Evolutionary conservation across 257 asterid species (phyloP), one percentile per base, ranked within the genome.

Genomic region (Striga asiatica): DNA sequence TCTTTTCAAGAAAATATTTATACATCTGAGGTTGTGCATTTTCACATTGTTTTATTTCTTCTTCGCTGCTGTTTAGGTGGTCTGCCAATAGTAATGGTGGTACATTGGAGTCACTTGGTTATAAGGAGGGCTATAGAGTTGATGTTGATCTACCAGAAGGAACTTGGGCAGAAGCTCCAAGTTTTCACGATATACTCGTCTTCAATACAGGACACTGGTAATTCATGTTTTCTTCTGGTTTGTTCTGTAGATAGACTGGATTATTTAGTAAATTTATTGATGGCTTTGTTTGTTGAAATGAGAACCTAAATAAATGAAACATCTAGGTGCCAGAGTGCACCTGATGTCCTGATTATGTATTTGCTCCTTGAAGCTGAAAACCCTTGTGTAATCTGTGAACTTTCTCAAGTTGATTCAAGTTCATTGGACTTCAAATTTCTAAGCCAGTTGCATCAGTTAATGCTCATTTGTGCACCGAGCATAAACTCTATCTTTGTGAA

Each of bases 131-230:
- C 13, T 92, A 88, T 65, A 74, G 89, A 73, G 58, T 91, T 67
- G 97, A 87, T 66, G 88, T 87, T 57, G 98, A 91, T 71, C 13
- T 84, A 61, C 97, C 95, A 8, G 97, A 91, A 2, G 94, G 95
- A 64, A 78, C 89, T 10, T 91, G 98, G 98, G 77, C 58, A 10
- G 81, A 82, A 53, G 94, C 95, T 55, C 89, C 76, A 21, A 66
- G 28, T 52, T 84, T 84, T 72, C 95, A 84, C 12, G 85, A 84
- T 67, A 63, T 91, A 71, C 89, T 91, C 68, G 68, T 91, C 69
- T 82, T 91, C 71, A 91, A 84, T 74, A 91, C 95, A 8, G 98
- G 98, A 34, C 98, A 91, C 74, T 91, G 97, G 97, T 87, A 79
- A 71, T 51, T 52, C 9, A 39, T 13, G 50, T 59, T 56, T 38